Percentiles rank a stretch among this genome's conserved stretches.
These are phyloP conservation scores for Brachypodium distachyon DNA, from an alignment of 202 grass and related monocot genomes.

Conservation along the genomic window DNA sequence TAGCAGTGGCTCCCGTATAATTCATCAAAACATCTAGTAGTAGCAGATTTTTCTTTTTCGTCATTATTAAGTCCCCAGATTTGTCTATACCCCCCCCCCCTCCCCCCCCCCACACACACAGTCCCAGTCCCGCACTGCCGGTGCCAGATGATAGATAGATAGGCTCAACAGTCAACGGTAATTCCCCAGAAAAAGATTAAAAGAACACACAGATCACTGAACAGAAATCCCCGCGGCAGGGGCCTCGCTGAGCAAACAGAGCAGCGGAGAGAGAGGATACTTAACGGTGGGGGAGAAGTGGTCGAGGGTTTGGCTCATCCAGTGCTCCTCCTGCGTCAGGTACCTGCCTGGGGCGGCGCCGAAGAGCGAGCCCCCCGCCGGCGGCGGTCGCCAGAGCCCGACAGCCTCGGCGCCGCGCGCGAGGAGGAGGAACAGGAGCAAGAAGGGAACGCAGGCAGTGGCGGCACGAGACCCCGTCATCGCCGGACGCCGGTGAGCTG, in stretches of 20 bases:
- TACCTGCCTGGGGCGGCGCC: conserved; percentile 32
- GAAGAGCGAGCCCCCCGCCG: conserved; percentile 3
- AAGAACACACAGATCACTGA: not conserved
- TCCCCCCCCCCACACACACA: too few relatives aligned
- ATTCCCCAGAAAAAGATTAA: not conserved
- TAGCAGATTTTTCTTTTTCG: not conserved
- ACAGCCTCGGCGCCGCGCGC: conserved; percentile 22
- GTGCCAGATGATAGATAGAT: not conserved
- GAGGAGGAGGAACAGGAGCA: conserved; percentile 27
- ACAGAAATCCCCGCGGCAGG: not conserved
- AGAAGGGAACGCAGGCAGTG: not conserved
- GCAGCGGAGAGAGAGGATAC: not conserved
- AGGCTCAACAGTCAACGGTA: too few relatives aligned
- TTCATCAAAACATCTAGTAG: not conserved
- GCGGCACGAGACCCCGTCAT: not conserved
- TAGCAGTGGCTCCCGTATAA: not conserved
- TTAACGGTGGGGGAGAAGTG: conserved; percentile 85
- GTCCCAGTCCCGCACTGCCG: not conserved
- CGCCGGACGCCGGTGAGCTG: conserved; percentile 17
- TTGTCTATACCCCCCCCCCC: not conserved
- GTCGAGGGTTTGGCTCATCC: conserved; percentile 84
- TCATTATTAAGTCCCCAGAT: not conserved
- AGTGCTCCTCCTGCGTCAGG: conserved; percentile 63
- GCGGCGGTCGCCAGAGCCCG: conserved; percentile 43
- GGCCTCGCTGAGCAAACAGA: not conserved